Evolutionary conservation across 108 stramenopile genomes (phyloP).

Genomic region (Cyclotella choctawhatcheeana): DNA sequence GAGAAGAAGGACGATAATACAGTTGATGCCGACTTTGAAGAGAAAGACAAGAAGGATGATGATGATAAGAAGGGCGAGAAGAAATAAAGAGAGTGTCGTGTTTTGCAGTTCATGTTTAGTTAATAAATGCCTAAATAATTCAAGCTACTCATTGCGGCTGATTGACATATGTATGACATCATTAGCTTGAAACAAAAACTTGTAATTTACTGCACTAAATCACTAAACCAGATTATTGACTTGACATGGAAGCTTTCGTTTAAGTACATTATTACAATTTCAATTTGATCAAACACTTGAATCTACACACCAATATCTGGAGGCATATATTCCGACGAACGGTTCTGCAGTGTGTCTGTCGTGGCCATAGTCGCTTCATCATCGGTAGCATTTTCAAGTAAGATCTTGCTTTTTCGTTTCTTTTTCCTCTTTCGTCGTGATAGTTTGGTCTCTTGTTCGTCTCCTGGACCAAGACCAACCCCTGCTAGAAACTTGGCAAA

Average conservation of each 20-base stretch:
- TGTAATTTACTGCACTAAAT: too few relatives aligned
- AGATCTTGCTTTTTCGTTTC: too few relatives aligned
- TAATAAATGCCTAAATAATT: not conserved
- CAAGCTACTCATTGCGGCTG: constrained; percentile 2
- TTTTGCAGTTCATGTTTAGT: not conserved
- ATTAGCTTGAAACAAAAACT: too few relatives aligned
- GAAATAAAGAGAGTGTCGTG: constrained; percentile 28
- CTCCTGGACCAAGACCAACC: constrained; percentile 3
- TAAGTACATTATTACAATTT: not conserved
- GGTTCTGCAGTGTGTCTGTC: not conserved
- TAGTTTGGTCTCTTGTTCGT: not conserved
- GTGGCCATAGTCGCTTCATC: not conserved
- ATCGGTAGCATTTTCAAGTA: not conserved
- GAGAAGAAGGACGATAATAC: constrained; percentile 90
- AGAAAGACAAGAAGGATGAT: constrained; percentile 91
- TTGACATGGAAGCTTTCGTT: too few relatives aligned
- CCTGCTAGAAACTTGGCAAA: not conserved
- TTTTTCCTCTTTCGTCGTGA: constrained; percentile 1
- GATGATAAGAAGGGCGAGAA: constrained; percentile 34
- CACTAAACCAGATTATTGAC: too few relatives aligned
- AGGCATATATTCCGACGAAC: not conserved
- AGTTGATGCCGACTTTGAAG: constrained; percentile 94
- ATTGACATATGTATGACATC: too few relatives aligned
- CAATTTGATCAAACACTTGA: not conserved
- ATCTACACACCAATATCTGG: not conserved